Evolutionary conservation across 2,329 filamentous ascomycete genomes (phyloP).

Genomic region (Colletotrichum cordylinicola): DNA sequence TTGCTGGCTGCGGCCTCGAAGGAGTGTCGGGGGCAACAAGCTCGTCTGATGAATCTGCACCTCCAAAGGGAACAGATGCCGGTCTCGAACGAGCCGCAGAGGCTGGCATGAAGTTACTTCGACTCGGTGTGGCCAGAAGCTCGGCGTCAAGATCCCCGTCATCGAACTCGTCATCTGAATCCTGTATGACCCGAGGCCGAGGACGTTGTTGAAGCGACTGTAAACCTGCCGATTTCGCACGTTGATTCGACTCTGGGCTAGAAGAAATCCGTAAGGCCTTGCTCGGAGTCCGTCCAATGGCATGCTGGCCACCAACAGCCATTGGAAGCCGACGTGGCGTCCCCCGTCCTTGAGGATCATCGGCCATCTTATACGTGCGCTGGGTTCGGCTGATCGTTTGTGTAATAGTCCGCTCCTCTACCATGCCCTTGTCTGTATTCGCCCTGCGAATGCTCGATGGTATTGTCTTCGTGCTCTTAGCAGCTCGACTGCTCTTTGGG

Average conservation of each 20-base stretch:
- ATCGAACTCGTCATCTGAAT: constrained; percentile 65
- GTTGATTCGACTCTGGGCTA: constrained; percentile 22
- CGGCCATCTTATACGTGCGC: constrained; percentile 19
- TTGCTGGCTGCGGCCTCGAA: not conserved
- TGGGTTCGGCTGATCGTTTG: constrained; percentile 27
- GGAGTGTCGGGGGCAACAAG: constrained; percentile 21
- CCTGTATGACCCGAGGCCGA: constrained; percentile 48
- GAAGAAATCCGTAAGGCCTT: constrained; percentile 24
- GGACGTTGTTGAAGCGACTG: constrained; percentile 9
- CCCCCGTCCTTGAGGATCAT: not conserved
- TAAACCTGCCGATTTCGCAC: not conserved
- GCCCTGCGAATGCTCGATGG: constrained; percentile 5
- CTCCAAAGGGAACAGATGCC: constrained; percentile 23
- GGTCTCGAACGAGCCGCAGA: not conserved
- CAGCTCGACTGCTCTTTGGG: constrained; percentile 33
- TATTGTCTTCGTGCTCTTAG: constrained; percentile 14
- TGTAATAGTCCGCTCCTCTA: constrained; percentile 26
- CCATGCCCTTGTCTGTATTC: constrained; percentile 11
- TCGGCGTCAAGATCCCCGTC: constrained; percentile 66
- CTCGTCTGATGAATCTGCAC: constrained; percentile 6
- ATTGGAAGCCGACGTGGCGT: constrained; percentile 9
- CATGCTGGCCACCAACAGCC: not conserved
- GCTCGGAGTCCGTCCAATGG: constrained; percentile 23
- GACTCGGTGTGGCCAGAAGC: constrained; percentile 47
- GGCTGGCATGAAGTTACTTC: constrained; percentile 24